Evolutionary conservation across 2,329 filamentous ascomycete genomes (phyloP), one percentile per base, ranked within the genome.

Genomic region (Pezicula rhizophila): DNA sequence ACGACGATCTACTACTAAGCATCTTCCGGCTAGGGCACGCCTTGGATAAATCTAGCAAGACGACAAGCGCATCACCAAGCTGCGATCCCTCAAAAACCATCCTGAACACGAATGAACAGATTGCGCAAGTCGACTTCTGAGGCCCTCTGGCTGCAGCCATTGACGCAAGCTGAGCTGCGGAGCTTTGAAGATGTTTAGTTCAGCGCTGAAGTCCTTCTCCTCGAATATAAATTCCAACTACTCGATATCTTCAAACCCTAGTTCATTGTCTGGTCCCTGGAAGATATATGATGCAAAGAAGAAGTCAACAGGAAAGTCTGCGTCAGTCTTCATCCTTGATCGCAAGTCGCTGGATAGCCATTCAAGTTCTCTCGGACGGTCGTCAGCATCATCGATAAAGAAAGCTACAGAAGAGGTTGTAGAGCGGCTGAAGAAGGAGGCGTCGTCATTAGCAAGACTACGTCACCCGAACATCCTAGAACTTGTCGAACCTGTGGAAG

Each of bases 241-340:
- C 70, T 82, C 86, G 58, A 76, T 97, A 57, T 85, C 89, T 18
- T 77, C 84, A 23, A 82, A 80, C 51, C 80, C 87, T 10, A 85
- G 82, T n/a, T 87, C 89, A 45, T 82, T 82, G 46, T 88, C 91
- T 14, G 93, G 93, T 15, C 89, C 91, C 50, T 99, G 93, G 93
- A 95, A 90, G 73, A 93, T 99, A 62, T 92, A 92, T 76, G 91
- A 96, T 71, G 91, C 88, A 51, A 97, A 95, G 75, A 95, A 95
- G 72, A 97, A 96, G 71, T 89, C 87, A 26, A 96, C 90, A 0
- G 89, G 88, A 57, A 95, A 93, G 66, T 69, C 84, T 7, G 93
- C 85, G 48, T 96, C 91, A 14, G 84, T 97, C 57, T 99, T 97
- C 62, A 84, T 97, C 57, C 96, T 97, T 66, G 93, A 99, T 57